A percentile compares a stretch with the other conserved stretches of the same genome.
Conservation (phyloP, 306 rosid genomes). For the Aeschynomene evenia region DNA sequence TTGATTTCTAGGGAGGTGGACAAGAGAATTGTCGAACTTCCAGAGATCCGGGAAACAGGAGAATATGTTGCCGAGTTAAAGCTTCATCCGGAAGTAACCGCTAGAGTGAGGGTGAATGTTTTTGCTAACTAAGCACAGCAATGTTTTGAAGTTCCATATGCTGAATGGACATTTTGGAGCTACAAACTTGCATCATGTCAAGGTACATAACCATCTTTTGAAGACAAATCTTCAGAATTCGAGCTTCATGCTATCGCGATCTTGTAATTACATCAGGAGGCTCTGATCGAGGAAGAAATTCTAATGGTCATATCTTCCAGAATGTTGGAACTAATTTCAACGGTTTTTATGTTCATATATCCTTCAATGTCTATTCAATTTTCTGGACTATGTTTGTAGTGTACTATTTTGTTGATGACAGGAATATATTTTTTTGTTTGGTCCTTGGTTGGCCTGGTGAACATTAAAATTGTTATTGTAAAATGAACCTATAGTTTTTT, state of each 20-base stretch:
- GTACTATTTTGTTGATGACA: constrained; percentile 25
- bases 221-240: constrained; percentile 13
- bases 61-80: constrained; percentile 87
- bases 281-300: constrained; percentile 9
- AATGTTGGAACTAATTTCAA: constrained; percentile 8
- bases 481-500: not conserved
- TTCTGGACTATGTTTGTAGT: constrained; percentile 21
- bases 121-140: constrained; percentile 61
- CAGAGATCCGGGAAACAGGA: constrained; percentile 84
- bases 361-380: constrained; percentile 25
- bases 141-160: constrained; percentile 18
- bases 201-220: constrained; percentile 22
- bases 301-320: not conserved
- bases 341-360: constrained; percentile 12
- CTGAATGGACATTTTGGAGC: constrained; percentile 24
- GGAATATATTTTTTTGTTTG: not conserved
- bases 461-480: not conserved
- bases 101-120: constrained; percentile 72
- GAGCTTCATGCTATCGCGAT: not conserved
- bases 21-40: constrained; percentile 83
- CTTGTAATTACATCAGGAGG: not conserved
- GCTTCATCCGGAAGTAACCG: constrained; percentile 96
- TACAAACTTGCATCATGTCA: constrained; percentile 22
- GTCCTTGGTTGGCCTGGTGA: not conserved
- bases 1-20: constrained; percentile 72